phyloP scores from a whole-genome alignment of 805 yeast species.

The Wickerhamomyces canadensis region DNA sequence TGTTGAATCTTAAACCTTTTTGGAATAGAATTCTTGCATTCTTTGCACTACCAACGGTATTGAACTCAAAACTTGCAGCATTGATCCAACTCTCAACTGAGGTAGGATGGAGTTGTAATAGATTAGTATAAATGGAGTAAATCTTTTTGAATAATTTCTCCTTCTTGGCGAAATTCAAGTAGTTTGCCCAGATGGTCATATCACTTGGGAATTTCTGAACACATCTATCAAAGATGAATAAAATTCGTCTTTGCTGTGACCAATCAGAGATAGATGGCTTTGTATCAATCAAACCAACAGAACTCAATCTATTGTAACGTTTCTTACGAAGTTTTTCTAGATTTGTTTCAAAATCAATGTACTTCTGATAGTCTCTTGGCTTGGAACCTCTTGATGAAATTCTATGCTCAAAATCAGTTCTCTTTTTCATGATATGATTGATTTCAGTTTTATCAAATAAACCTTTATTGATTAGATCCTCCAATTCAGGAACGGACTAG shows the following conservation, averaged over 20 bases:
- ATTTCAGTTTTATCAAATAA: conserved; percentile 81
- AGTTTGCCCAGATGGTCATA: conserved; percentile 70
- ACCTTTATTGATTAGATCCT: conserved; percentile 77
- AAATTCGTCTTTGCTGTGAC: conserved; percentile 77
- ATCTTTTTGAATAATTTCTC: conserved; percentile 66
- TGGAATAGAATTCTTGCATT: conserved; percentile 86
- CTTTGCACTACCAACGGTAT: conserved; percentile 78
- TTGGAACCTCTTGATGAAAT: conserved; percentile 78
- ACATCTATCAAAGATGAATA: conserved; percentile 80
- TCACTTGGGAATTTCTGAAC: conserved; percentile 75
- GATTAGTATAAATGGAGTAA: conserved; percentile 68
- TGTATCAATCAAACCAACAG: conserved; percentile 50
- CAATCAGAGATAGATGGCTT: conserved; percentile 73
- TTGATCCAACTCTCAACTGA: conserved; percentile 88
- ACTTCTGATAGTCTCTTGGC: conserved; percentile 70
- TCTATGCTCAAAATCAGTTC: conserved; percentile 94
- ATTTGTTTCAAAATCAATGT: conserved; percentile 74
- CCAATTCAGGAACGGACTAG: conserved; percentile 79
- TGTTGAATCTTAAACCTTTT: conserved; percentile 77
- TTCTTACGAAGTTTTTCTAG: conserved; percentile 74
- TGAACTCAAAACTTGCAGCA: conserved; percentile 93
- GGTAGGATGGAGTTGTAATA: conserved; percentile 85
- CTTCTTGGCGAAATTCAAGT: conserved; percentile 61
- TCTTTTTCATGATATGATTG: conserved; percentile 77
- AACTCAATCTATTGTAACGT: conserved; percentile 56